Conservation (phyloP, 495 filamentous ascomycete species). For the Lineolata rhizophorae region DNA sequence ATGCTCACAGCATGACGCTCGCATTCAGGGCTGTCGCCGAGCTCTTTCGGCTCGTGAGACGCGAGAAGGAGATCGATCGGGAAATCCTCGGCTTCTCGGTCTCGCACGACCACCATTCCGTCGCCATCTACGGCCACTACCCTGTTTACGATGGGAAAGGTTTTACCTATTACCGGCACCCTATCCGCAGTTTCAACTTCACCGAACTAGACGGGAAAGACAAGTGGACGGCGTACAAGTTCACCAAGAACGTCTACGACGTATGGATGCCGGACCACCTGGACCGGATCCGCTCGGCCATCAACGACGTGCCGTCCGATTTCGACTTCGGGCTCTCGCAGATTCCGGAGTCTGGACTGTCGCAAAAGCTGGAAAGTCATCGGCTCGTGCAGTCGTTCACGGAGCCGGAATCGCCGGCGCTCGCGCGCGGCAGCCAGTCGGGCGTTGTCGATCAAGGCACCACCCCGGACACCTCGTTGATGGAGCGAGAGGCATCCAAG, state of each 20-base stretch:
- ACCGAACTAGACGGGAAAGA: constrained; percentile 14
- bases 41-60: constrained; percentile 15
- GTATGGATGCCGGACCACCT: constrained; percentile 6
- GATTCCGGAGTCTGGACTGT: neutral
- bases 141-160: constrained; percentile 3
- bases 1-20: constrained; percentile 18
- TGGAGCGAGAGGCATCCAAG: neutral
- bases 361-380: neutral
- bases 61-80: constrained; percentile 18
- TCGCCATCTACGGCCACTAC: constrained; percentile 14
- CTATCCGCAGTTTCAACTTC: constrained; percentile 13
- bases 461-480: neutral
- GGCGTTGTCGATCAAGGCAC: neutral
- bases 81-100: constrained; percentile 25
- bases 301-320: constrained; percentile 2
- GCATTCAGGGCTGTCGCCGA: constrained; percentile 15
- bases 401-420: neutral
- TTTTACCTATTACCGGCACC: constrained; percentile 13
- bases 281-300: constrained; percentile 5
- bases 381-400: neutral
- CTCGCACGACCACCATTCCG: constrained; percentile 20
- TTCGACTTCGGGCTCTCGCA: constrained; percentile 1
- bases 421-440: neutral
- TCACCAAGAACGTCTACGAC: too few species aligned
- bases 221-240: constrained; percentile 10